Percentiles rank a stretch among this genome's conserved stretches.
Conservation (phyloP, 192 early-diverging fungal genomes). For the Pecoramyces ruminantium region DNA sequence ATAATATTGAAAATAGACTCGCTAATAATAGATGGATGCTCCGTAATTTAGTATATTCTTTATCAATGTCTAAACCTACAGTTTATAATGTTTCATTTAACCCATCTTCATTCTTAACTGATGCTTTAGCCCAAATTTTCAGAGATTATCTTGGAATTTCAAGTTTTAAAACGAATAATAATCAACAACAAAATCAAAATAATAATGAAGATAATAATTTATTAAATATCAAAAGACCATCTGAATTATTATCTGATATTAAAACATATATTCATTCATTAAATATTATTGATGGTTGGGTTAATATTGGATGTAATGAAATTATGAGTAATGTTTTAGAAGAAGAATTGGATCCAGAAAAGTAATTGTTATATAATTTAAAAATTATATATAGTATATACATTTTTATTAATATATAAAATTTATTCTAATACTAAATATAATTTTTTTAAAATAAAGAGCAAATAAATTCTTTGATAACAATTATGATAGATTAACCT, state of each 20-base stretch:
- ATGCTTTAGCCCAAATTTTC: background rate
- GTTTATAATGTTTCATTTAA: background rate
- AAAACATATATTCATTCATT: background rate
- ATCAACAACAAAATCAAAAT: background rate
- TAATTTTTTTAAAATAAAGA: background rate
- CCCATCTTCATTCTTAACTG: background rate
- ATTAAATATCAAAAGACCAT: background rate
- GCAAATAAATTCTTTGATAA: background rate
- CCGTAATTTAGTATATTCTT: background rate
- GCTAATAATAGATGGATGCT: background rate
- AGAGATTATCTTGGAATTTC: background rate
- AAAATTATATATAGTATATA: too few relatives aligned
- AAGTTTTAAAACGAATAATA: background rate
- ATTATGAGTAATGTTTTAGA: background rate
- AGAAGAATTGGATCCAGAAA: background rate
- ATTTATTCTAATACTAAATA: background rate
- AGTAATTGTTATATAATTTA: background rate
- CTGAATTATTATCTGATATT: background rate
- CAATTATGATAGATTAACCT: background rate
- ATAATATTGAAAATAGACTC: background rate
- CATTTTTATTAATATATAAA: too few relatives aligned
- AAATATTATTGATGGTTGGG: background rate
- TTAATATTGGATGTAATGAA: background rate
- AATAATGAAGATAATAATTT: background rate
- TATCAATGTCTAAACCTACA: background rate